Evolutionary conservation across 345 rosid genomes (phyloP).

Genomic region (Salix suchowensis): DNA sequence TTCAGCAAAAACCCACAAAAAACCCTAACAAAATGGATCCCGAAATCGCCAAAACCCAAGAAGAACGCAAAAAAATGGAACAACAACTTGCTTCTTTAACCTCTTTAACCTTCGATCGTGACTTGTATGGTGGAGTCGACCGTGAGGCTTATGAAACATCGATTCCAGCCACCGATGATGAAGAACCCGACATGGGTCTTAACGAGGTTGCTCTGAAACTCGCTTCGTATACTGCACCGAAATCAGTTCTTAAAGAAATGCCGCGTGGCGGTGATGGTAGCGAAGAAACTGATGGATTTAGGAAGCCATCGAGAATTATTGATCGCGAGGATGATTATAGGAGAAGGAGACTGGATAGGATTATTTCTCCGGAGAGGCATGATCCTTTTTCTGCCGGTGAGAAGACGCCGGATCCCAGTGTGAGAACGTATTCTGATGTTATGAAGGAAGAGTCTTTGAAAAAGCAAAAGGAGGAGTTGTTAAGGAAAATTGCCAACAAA

Average conservation of each 20-base stretch:
- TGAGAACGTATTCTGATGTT: slow-evolving; percentile 69
- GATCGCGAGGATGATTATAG: slow-evolving; percentile 94
- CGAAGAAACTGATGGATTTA: slow-evolving; percentile 51
- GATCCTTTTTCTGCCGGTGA: slow-evolving; percentile 90
- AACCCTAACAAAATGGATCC: slow-evolving; percentile 36
- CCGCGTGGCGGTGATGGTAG: slow-evolving; percentile 63
- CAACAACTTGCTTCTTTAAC: slow-evolving; percentile 71
- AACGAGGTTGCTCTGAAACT: slow-evolving; percentile 70
- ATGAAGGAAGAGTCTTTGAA: slow-evolving; percentile 78
- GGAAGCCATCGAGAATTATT: slow-evolving; percentile 61
- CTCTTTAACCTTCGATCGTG: slow-evolving; percentile 65
- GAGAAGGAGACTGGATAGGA: slow-evolving; percentile 72
- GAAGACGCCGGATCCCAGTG: slow-evolving; percentile 83
- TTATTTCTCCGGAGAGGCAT: slow-evolving; percentile 86
- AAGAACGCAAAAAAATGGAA: slow-evolving; percentile 67
- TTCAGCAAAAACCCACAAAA: neutral
- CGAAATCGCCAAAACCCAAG: slow-evolving; percentile 81
- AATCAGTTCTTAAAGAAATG: slow-evolving; percentile 64
- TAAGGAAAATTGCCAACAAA: slow-evolving; percentile 57
- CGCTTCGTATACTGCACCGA: slow-evolving; percentile 90
- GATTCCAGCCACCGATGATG: slow-evolving; percentile 83
- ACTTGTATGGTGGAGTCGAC: slow-evolving; percentile 74
- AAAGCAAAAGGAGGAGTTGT: slow-evolving; percentile 54
- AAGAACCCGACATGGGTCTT: slow-evolving; percentile 59
- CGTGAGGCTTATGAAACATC: slow-evolving; percentile 59